A percentile compares a stretch with the other conserved stretches of the same genome.
phyloP scores from a whole-genome alignment of 73 alveolate species.

The Paramecium tetraurelia region DNA sequence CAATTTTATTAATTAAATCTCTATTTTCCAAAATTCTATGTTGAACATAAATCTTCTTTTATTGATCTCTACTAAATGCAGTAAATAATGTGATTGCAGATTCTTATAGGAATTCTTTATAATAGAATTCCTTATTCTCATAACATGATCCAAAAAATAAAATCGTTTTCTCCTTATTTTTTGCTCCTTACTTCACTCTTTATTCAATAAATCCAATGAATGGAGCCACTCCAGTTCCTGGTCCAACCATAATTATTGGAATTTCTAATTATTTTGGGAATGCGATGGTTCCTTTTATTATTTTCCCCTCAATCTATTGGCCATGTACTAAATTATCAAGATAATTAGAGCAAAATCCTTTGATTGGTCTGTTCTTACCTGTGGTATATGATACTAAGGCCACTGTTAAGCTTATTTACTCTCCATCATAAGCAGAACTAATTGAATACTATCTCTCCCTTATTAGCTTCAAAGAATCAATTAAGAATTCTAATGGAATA shows the following conservation, averaged over 20 bases:
- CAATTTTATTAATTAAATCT: constrained; percentile 55
- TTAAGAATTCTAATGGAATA: constrained; percentile 73
- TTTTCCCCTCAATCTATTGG: constrained; percentile 50
- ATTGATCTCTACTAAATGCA: constrained; percentile 74
- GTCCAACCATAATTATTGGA: constrained; percentile 91
- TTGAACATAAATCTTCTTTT: constrained; percentile 74
- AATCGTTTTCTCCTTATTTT: constrained; percentile 75
- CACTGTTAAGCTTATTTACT: constrained; percentile 65
- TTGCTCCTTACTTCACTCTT: constrained; percentile 61
- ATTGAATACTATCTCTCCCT: constrained; percentile 79
- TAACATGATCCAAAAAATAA: constrained; percentile 81
- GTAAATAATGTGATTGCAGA: constrained; percentile 60
- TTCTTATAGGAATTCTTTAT: constrained; percentile 61
- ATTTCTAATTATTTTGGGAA: constrained; percentile 70
- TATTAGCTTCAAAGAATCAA: constrained; percentile 63
- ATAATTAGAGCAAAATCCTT: constrained; percentile 79
- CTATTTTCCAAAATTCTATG: constrained; percentile 68
- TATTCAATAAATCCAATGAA: constrained; percentile 90
- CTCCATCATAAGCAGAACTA: constrained; percentile 49
- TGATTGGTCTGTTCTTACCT: constrained; percentile 65
- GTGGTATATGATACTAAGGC: constrained; percentile 76
- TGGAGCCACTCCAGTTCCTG: constrained; percentile 98
- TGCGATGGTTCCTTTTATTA: constrained; percentile 70
- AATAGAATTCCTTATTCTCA: constrained; percentile 68
- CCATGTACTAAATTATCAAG: constrained; percentile 21